phyloP scores from a whole-genome alignment of 2,329 filamentous ascomycete genomes.

The Xylariomycetidae sp. region DNA sequence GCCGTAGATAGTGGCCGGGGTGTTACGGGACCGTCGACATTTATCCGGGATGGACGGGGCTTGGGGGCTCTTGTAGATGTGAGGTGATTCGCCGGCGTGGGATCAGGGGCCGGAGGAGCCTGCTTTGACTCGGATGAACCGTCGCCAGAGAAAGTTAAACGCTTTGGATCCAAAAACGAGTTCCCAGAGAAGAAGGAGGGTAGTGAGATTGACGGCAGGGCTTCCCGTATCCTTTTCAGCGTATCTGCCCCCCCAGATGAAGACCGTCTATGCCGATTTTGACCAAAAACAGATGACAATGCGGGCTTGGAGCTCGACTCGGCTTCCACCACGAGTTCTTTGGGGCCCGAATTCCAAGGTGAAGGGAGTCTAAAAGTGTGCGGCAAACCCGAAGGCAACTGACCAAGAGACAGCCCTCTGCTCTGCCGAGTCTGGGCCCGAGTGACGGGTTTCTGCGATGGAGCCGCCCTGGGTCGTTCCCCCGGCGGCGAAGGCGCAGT shows the following conservation, averaged over 20 bases:
- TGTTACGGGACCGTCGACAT: slow-evolving; percentile 8
- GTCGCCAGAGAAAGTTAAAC: too few relatives aligned
- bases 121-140: slow-evolving; percentile 15
- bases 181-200: slow-evolving; percentile 39
- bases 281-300: slow-evolving; percentile 43
- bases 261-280: slow-evolving; percentile 43
- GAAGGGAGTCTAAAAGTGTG: slow-evolving; percentile 22
- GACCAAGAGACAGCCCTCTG: slow-evolving; percentile 23
- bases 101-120: too few relatives aligned
- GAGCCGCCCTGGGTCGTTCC: slow-evolving; percentile 4
- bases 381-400: slow-evolving; percentile 16
- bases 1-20: slow-evolving; percentile 17
- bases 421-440: slow-evolving; percentile 13
- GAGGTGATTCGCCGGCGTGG: too few relatives aligned
- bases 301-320: slow-evolving; percentile 28
- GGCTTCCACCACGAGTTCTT: slow-evolving; percentile 30
- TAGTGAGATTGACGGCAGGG: slow-evolving; percentile 51
- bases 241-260: slow-evolving; percentile 54
- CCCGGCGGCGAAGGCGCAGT: slow-evolving; percentile 5
- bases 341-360: slow-evolving; percentile 39
- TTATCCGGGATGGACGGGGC: too few relatives aligned
- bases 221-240: slow-evolving; percentile 52
- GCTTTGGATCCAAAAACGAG: too few relatives aligned
- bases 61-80: too few relatives aligned
- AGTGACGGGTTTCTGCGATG: slow-evolving; percentile 2